Evolutionary conservation across 257 asterid genomes (phyloP), one percentile per base, ranked within the genome.

Genomic region (Solanum appendiculatum): DNA sequence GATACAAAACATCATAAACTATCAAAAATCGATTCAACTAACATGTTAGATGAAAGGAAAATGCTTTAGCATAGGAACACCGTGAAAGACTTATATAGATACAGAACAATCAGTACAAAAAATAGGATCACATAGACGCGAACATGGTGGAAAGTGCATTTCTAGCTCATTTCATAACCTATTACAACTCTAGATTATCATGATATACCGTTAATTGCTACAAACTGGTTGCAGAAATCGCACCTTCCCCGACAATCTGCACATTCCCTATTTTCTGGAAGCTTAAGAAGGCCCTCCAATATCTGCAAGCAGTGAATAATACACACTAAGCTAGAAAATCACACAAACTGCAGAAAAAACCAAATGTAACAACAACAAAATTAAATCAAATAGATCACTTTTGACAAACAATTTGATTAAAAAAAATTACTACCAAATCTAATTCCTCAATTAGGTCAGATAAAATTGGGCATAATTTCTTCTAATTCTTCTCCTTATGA

Each of bases 161-260:
- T 78, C 21, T 69, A 39, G 82, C 46, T 39, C 58, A 25, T 11
- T 83, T 31, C n/a, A 69, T 34, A 56, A 51, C 51, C 33, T 64
- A 34, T 31, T 5, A 15, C 20, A 5, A 29, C 31, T 39, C 20
- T 33, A 85, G 29, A 84, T 14, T 44, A 33, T 16, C n/a, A 60
- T 10, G 1, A 21, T 84, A 84, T 29, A 77, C 18, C 31, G 11
- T 21, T 66, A 40, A 58, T 14, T 16, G 81, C 56, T 86, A 86
- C 16, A 82, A 83, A 70, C 74, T 23, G 82, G 60, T 64, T 21
- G 64, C 84, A 40, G 74, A 83, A 81, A 82, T 80, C 95, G 15
- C 91, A 95, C 99, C 93, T 97, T 95, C 91, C 90, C 40, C 85
- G 88, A 64, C 99, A 97, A 90, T 97, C 99, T 48, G 99, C 99